Conservation (phyloP, 2,329 filamentous ascomycete genomes). For the Trichophyton mentagrophytes region DNA sequence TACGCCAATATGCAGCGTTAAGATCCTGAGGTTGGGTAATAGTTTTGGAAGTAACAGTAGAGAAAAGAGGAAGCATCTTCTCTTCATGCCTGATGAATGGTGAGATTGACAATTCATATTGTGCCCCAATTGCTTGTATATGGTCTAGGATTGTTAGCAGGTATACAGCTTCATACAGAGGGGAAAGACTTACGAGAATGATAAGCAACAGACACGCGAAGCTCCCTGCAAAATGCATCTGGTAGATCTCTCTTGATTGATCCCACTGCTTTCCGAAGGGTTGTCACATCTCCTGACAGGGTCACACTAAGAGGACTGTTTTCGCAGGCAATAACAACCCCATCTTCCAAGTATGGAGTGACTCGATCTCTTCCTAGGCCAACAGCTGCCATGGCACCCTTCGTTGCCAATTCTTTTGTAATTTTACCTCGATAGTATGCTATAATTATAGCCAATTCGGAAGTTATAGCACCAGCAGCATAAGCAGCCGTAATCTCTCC, state of each 20-base stretch:
- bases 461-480: slow-evolving; percentile 12
- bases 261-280: slow-evolving; percentile 24
- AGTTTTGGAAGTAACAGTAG: slow-evolving; percentile 14
- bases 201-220: slow-evolving; percentile 16
- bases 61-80: slow-evolving; percentile 12
- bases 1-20: slow-evolving; percentile 18
- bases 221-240: slow-evolving; percentile 14
- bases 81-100: not conserved
- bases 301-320: slow-evolving; percentile 1
- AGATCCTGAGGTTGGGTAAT: slow-evolving; percentile 3
- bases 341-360: not conserved
- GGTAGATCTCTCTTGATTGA: slow-evolving; percentile 13
- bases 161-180: not conserved
- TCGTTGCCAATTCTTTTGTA: not conserved
- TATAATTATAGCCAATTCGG: slow-evolving; percentile 13
- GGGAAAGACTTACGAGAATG: slow-evolving; percentile 16
- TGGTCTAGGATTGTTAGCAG: slow-evolving; percentile 6
- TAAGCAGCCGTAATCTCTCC: slow-evolving; percentile 21
- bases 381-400: slow-evolving; percentile 1
- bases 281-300: slow-evolving; percentile 23
- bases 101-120: slow-evolving; percentile 7
- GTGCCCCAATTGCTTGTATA: slow-evolving; percentile 12
- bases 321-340: not conserved
- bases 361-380: not conserved
- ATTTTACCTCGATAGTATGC: slow-evolving; percentile 17